Base-by-base conservation (phyloP, 202 grass and related monocot species). In the Musa balbisiana region DNA sequence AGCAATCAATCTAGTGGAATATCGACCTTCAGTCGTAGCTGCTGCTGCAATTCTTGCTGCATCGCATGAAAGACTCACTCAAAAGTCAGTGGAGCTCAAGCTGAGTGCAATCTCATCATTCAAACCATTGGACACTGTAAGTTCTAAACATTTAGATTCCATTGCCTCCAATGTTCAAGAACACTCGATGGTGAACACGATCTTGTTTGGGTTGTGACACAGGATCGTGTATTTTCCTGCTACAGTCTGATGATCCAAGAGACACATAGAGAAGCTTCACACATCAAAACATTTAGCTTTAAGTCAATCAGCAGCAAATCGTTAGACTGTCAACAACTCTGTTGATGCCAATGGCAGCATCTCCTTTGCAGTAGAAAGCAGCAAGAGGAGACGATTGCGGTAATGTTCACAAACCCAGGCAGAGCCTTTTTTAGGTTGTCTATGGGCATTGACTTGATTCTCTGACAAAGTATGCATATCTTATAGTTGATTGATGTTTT, bases 171-270 rank as follows among this genome's bases (percentile, higher is more conserved):
- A 10, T 72, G 66, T 64, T 22, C 14, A 49, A 54, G 78, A 68
- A 2, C 17, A 24, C 26, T 22, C 62, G 43, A 52, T 56, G 11
- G 71, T 68, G 71, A 81, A 64, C 15, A 58, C 59, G 51, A 25
- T 49, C 11, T 49, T 63, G 8, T 29, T n/a, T 62, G 33, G 27
- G 43, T 24, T 27, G 72, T 86, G 19, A 60, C 14, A 20, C 86
- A 97, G 93, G 93, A 89, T 43, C 90, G 93, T 86, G 86, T 93
- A 55, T 81, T 82, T 83, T 73, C 82, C 53, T 97, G 90, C 87
- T 87, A 97, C 80, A 79, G 53, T 84, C 16, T 67, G 72, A 97
- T 97, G 88, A 78, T 83, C 72, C n/a, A 73, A 69, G 68, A 76
- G 29, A 87, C 76, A 49, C 72, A 76, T 22, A 27, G 10, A 64